A percentile compares a stretch with the other conserved stretches of the same genome.
Conservation (phyloP, 202 grass and related monocot genomes). For the Elaeis oleifera region DNA sequence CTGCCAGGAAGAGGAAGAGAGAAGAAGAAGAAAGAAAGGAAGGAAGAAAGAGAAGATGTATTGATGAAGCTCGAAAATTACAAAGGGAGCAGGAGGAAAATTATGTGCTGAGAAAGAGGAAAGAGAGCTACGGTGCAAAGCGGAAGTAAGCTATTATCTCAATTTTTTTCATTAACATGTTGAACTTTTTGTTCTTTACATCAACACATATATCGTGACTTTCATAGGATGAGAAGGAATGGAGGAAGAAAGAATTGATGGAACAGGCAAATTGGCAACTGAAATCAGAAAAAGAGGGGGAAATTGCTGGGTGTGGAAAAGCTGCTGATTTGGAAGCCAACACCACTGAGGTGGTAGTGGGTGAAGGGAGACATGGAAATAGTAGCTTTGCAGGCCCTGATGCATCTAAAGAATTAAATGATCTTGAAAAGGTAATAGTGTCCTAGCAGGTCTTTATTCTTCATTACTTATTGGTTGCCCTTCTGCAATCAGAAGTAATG, state of each 20-base stretch:
- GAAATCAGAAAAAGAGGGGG: slow-evolving; percentile 24
- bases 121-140: slow-evolving; percentile 38
- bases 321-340: slow-evolving; percentile 7
- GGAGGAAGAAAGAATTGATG: slow-evolving; percentile 28
- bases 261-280: slow-evolving; percentile 26
- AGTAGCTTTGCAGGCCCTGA: too few relatives aligned
- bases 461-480: too few relatives aligned
- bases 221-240: slow-evolving; percentile 39
- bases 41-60: slow-evolving; percentile 60
- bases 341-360: slow-evolving; percentile 18
- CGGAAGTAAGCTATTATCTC: slow-evolving; percentile 44
- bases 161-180: slow-evolving; percentile 4
- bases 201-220: neutral
- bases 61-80: slow-evolving; percentile 50
- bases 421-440: too few relatives aligned
- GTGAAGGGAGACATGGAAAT: slow-evolving; percentile 10
- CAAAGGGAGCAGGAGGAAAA: slow-evolving; percentile 49
- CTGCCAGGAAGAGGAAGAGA: slow-evolving; percentile 75
- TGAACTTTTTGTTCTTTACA: neutral
- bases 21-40: slow-evolving; percentile 68
- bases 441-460: too few relatives aligned
- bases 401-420: too few relatives aligned
- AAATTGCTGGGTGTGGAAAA: slow-evolving; percentile 21
- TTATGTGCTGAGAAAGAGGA: slow-evolving; percentile 29
- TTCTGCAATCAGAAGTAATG: too few relatives aligned